These are phyloP conservation scores for Populus trichocarpa DNA, from an alignment of 441 rosid genomes.

Conservation along the genomic window DNA sequence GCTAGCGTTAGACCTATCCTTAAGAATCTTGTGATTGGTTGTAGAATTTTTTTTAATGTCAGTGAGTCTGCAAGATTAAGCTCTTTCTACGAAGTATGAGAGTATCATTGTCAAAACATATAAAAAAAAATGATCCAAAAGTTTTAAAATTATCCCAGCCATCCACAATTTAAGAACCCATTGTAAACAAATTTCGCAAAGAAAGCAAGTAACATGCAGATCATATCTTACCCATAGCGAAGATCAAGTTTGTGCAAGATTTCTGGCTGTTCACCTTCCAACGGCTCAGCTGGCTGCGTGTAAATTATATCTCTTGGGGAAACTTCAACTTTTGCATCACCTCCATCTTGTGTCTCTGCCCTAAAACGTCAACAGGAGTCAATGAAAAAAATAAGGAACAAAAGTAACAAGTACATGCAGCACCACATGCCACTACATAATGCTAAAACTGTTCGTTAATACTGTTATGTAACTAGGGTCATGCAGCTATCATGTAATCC, in stretches of 20 bases:
- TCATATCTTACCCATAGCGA: constrained; percentile 76
- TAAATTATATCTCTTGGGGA: constrained; percentile 91
- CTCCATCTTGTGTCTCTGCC: constrained; percentile 98
- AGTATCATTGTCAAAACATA: background rate
- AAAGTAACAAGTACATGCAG: constrained; percentile 9
- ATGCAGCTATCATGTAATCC: background rate
- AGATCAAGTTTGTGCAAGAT: constrained; percentile 88
- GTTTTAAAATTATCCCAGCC: background rate
- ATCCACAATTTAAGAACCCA: background rate
- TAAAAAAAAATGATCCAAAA: background rate
- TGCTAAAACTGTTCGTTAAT: background rate
- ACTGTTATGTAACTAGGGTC: background rate
- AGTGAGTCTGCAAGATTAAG: background rate
- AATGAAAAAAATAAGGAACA: constrained; percentile 13
- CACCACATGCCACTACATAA: background rate
- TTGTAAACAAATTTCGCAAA: constrained; percentile 13
- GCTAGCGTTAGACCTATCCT: background rate
- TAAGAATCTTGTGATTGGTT: background rate
- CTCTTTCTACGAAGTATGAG: background rate
- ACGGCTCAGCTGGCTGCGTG: constrained; percentile 70
- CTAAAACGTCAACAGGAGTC: constrained; percentile 40
- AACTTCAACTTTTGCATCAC: constrained; percentile 92
- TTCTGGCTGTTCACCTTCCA: constrained; percentile 69
- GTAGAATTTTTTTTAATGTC: background rate
- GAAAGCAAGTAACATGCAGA: constrained; percentile 4